Base-by-base conservation (phyloP, 2,329 filamentous ascomycete species). In the Penicillium sp. region DNA sequence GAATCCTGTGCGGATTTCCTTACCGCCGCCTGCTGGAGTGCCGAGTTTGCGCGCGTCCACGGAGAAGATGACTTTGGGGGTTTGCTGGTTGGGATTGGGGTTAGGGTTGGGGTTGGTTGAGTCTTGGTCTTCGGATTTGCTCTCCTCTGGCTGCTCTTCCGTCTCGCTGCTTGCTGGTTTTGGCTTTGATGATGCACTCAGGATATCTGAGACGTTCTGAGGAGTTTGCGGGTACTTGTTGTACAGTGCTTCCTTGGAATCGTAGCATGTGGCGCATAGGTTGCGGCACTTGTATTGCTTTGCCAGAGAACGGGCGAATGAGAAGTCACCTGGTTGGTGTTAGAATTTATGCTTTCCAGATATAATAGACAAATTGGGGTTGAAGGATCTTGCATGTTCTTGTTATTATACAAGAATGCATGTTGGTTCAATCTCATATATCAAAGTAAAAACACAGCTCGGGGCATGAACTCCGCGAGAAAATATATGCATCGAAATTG, bases 171-270 rank as follows among this genome's bases (percentile, higher is more conserved):
- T 19, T 41, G 27, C 27, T 54, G 49, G n/a, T n/a, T 49, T 51
- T 38, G 52, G 43, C 60, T 69, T 59, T 15, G 58, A 44, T 33
- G 58, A 47, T 45, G 63, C 55, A 27, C 47, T 42, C 3, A 72
- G 57, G 13, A 78, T 71, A 4, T 80, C 75, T 60, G 79, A 76
- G 59, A 87, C 82, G 68, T 89, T 85, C 57, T 79, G 80, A 51
- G 79, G 77, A 1, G 82, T 88, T 64, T 91, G 86, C 0, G 91
- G 90, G 66, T 93, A 93, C 75, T 96, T 96, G 59, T 77, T 79
- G 12, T 79, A 74, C 1, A 97, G 80, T 51, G 65, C 67, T 27
- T 77, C 71, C 52, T 72, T 66, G 13, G 72, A 75, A 61, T 81
- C 79, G 59, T 78, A 80, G 62, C 75, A 77, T 35, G 78, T 81